Percentiles rank a stretch among this genome's conserved stretches.
These are phyloP conservation scores for Ustilaginoidea virens DNA, from an alignment of 2,329 filamentous ascomycete genomes.

Conservation along the genomic window DNA sequence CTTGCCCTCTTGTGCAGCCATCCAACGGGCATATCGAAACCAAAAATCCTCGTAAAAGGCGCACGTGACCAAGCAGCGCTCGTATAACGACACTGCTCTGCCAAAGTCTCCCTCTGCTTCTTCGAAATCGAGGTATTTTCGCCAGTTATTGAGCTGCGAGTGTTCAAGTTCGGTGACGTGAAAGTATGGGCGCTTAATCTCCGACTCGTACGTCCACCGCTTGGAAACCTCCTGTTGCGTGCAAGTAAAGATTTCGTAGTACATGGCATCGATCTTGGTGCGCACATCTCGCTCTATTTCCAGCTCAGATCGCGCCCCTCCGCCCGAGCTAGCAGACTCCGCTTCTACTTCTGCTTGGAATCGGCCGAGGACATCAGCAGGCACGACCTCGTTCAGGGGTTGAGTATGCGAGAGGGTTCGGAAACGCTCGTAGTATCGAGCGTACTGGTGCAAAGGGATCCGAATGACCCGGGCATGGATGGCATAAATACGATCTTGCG, in stretches of 20 bases:
- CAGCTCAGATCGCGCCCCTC: constrained; percentile 46
- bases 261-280: constrained; percentile 61
- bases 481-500: constrained; percentile 68
- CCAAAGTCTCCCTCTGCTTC: constrained; percentile 66
- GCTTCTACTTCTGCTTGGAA: constrained; percentile 59
- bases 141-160: constrained; percentile 74
- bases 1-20: constrained; percentile 64
- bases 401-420: constrained; percentile 58
- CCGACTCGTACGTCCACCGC: constrained; percentile 87
- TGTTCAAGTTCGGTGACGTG: constrained; percentile 89
- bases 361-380: constrained; percentile 49
- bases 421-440: constrained; percentile 86
- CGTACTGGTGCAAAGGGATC: constrained; percentile 92
- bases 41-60: constrained; percentile 97
- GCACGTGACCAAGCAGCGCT: constrained; percentile 82
- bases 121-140: constrained; percentile 93
- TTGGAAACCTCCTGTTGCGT: constrained; percentile 83
- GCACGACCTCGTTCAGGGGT: constrained; percentile 57
- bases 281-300: constrained; percentile 78
- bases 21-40: constrained; percentile 95
- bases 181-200: constrained; percentile 93
- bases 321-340: constrained; percentile 39
- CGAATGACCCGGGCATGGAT: constrained; percentile 71
- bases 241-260: constrained; percentile 63
- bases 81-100: constrained; percentile 72